phyloP scores from a whole-genome alignment of 2,329 filamentous ascomycete species.

The Hymenoscyphus linearis region DNA sequence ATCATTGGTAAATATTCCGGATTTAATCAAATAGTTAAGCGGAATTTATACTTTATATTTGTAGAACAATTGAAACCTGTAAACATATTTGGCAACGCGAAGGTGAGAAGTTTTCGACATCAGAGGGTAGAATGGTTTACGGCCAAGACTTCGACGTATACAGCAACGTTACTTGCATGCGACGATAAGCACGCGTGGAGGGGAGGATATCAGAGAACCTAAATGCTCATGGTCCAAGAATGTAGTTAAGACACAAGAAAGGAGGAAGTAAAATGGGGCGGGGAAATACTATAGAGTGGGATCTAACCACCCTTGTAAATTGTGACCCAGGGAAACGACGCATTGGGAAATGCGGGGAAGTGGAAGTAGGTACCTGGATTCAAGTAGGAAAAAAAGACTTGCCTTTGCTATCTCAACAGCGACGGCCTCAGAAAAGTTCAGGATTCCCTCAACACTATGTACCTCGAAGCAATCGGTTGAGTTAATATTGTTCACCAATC shows the following conservation, averaged over 20 bases:
- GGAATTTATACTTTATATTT: no score
- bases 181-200: not conserved
- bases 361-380: not conserved
- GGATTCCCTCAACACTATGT: no score
- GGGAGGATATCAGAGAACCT: not conserved
- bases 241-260: not conserved
- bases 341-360: not conserved
- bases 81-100: not conserved
- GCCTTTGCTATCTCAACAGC: no score
- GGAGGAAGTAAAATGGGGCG: not conserved
- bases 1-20: not conserved
- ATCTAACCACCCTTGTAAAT: not conserved
- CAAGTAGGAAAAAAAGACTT: no score
- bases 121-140: not conserved
- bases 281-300: not conserved
- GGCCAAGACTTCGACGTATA: not conserved
- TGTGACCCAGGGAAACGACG: not conserved
- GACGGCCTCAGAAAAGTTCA: no score
- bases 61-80: not conserved
- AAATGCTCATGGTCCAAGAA: not conserved
- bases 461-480: no score
- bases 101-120: not conserved
- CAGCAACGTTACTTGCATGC: not conserved
- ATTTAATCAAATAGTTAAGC: not conserved
- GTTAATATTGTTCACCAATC: no score